These are phyloP conservation scores for Silene coronaria DNA, from an alignment of 179 eudicot genomes.

Conservation along the genomic window DNA sequence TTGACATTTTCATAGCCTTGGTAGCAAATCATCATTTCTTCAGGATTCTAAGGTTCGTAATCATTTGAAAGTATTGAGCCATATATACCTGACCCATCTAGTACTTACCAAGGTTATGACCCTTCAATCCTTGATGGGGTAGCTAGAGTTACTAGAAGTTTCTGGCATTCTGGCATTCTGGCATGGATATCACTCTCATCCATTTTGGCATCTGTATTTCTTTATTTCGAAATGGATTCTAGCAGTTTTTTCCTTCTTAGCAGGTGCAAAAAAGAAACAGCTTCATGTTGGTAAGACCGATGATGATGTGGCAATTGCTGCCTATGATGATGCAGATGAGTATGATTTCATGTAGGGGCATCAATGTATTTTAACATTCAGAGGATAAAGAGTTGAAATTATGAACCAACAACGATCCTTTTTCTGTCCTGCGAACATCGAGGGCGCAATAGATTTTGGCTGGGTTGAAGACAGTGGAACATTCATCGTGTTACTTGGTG, in stretches of 20 bases:
- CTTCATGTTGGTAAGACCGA: constrained; percentile 64
- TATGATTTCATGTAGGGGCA: constrained; percentile 63
- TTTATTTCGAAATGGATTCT: neutral
- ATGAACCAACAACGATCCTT: neutral
- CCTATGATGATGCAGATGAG: constrained; percentile 58
- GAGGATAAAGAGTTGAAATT: neutral
- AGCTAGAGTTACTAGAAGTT: no score
- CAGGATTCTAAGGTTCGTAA: no score
- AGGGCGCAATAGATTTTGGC: neutral
- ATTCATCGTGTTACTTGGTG: neutral
- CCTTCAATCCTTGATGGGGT: no score
- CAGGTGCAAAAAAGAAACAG: constrained; percentile 48
- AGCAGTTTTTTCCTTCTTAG: neutral
- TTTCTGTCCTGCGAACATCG: constrained; percentile 5
- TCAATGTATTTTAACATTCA: neutral
- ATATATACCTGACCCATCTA: no score
- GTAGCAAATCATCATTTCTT: no score
- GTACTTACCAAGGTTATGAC: no score
- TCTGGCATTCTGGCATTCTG: no score
- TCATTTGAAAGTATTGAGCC: no score
- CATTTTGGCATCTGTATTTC: no score
- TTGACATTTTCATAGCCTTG: no score
- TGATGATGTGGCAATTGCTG: constrained; percentile 51
- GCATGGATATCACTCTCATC: no score
- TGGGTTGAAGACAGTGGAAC: neutral